These are phyloP conservation scores for Tricholoma matsutake DNA, from an alignment of 768 basidiomycete species.

Conservation along the genomic window DNA sequence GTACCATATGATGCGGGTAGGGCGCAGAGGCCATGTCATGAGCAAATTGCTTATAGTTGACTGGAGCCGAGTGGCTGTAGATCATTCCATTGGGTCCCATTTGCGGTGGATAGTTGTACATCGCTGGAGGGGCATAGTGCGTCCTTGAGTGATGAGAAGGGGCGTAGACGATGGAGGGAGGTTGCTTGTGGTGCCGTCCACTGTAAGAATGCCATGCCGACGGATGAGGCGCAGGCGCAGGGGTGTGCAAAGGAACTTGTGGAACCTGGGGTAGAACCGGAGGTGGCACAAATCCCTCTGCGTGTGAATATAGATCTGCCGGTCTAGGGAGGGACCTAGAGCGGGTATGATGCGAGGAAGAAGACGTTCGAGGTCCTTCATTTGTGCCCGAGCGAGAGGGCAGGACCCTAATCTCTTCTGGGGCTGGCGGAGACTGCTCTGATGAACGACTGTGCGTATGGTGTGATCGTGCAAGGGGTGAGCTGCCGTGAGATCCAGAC, in stretches of 20 bases:
- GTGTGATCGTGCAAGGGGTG: slow-evolving; percentile 26
- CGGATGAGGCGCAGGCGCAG: slow-evolving; percentile 20
- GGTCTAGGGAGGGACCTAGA: slow-evolving; percentile 47
- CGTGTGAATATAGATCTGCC: slow-evolving; percentile 27
- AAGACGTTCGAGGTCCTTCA: slow-evolving; percentile 31
- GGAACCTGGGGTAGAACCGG: slow-evolving; percentile 7
- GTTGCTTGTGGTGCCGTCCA: slow-evolving; percentile 38
- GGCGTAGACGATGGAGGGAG: slow-evolving; percentile 59
- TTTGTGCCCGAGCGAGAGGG: slow-evolving; percentile 41
- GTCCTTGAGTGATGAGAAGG: slow-evolving; percentile 42
- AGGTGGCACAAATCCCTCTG: slow-evolving; percentile 7
- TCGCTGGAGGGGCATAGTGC: slow-evolving; percentile 58
- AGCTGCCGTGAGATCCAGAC: slow-evolving; percentile 36
- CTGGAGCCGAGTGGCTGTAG: slow-evolving; percentile 66
- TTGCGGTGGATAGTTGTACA: slow-evolving; percentile 52
- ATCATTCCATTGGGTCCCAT: slow-evolving; percentile 60
- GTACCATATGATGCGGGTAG: slow-evolving; percentile 31
- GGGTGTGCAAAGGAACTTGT: slow-evolving; percentile 2
- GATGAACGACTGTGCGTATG: slow-evolving; percentile 16
- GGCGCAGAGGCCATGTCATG: slow-evolving; percentile 34
- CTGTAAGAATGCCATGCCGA: slow-evolving; percentile 30
- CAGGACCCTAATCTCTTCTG: slow-evolving; percentile 63
- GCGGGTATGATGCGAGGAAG: slow-evolving; percentile 34
- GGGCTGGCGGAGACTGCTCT: slow-evolving; percentile 30
- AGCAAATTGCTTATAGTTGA: slow-evolving; percentile 34